Conservation (phyloP, 2,329 filamentous ascomycete species). For the Fusarium circinatum region DNA sequence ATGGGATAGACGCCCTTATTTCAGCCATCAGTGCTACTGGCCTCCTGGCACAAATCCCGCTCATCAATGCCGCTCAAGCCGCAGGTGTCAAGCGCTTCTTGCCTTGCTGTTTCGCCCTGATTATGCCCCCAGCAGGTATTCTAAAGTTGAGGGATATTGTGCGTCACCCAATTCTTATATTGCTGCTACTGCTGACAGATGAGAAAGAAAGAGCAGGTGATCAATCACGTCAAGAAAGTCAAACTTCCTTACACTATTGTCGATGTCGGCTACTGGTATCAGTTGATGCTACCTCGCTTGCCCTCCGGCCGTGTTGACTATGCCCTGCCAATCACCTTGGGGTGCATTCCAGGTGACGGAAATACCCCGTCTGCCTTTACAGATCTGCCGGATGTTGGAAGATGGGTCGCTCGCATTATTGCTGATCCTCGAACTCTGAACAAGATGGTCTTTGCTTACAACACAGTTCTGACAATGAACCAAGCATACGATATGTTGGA, state of each 20-base stretch:
- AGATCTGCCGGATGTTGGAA: constrained; percentile 62
- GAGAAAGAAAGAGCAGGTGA: background rate
- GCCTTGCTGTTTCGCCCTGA: background rate
- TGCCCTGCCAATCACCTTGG: constrained; percentile 44
- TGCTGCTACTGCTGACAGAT: background rate
- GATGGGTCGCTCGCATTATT: constrained; percentile 61
- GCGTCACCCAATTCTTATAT: background rate
- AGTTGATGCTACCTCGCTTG: constrained; percentile 49
- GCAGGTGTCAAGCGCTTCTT: background rate
- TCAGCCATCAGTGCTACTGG: background rate
- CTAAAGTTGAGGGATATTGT: background rate
- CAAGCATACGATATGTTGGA: constrained; percentile 59
- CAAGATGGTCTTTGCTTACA: constrained; percentile 60
- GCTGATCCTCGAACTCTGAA: constrained; percentile 64
- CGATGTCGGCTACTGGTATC: constrained; percentile 69
- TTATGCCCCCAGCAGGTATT: background rate
- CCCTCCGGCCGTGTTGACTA: constrained; percentile 39
- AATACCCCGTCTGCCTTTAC: constrained; percentile 55
- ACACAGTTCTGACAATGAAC: constrained; percentile 56
- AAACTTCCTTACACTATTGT: constrained; percentile 49
- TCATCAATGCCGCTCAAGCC: background rate
- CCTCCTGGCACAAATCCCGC: background rate
- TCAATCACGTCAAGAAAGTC: background rate
- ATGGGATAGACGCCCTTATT: background rate
- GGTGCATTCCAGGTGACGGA: constrained; percentile 56